Conservation (phyloP, 176 grass and related monocot species). For the Pharus latifolius region DNA sequence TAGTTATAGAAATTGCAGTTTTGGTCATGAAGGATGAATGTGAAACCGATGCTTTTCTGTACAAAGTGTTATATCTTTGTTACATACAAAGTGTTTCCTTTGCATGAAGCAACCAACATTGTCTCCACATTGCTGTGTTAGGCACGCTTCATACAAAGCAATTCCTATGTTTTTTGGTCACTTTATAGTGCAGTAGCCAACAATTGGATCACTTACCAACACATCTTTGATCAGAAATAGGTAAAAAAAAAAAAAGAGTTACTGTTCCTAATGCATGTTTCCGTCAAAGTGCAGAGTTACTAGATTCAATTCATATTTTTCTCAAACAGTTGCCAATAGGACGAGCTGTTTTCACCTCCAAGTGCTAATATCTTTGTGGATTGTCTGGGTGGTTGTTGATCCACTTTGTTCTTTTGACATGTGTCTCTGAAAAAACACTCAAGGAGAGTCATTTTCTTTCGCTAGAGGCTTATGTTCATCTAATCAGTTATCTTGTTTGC, state of each 20-base stretch:
- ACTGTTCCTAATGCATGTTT: not conserved
- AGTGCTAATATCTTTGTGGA: not conserved
- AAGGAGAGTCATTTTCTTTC: not conserved
- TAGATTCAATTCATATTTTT: not conserved
- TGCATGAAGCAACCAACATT: not conserved
- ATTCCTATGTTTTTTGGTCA: not conserved
- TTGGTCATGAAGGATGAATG: not conserved
- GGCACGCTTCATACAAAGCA: not conserved
- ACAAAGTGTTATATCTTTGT: not conserved
- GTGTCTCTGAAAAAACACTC: not conserved
- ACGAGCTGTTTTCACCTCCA: not conserved
- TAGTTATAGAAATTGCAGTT: not conserved
- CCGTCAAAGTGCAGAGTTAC: not conserved
- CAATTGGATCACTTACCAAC: not conserved
- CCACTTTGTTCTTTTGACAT: not conserved
- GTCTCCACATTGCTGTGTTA: not conserved
- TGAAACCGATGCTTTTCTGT: not conserved
- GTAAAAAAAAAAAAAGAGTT: too few relatives aligned
- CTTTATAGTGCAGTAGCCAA: not conserved
- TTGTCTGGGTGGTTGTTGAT: not conserved
- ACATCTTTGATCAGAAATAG: conserved; percentile 5
- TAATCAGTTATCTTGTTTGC: not conserved
- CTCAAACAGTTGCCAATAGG: not conserved
- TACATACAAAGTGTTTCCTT: not conserved
- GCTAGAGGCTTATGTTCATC: not conserved